Percentiles rank a stretch among this genome's conserved stretches.
Evolutionary conservation across 2,329 filamentous ascomycete species (phyloP).

Genomic region (Magnaporthiopsis incrustans): DNA sequence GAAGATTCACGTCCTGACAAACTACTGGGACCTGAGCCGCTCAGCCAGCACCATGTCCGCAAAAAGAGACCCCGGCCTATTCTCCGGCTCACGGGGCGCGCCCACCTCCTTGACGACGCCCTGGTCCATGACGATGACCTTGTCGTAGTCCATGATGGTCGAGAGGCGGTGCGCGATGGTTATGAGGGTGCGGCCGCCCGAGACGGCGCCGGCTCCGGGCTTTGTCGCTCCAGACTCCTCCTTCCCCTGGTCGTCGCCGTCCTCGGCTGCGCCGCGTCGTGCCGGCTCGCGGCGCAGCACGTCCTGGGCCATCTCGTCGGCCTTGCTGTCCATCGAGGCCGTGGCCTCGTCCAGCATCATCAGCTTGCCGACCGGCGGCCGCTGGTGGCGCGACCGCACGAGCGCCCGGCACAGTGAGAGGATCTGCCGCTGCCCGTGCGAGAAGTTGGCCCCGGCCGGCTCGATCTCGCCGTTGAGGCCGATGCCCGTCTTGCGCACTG

Average conservation of each 20-base stretch:
- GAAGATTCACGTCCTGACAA: too few relatives aligned
- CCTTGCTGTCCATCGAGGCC: slow-evolving; percentile 51
- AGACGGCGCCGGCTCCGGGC: slow-evolving; percentile 8
- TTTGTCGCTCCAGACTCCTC: background rate
- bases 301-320: slow-evolving; percentile 47
- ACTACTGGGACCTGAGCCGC: background rate
- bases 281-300: slow-evolving; percentile 40
- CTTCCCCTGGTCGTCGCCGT: too few relatives aligned
- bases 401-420: slow-evolving; percentile 49
- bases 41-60: slow-evolving; percentile 41
- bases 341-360: slow-evolving; percentile 53
- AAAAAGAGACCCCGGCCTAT: slow-evolving; percentile 33
- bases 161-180: slow-evolving; percentile 50
- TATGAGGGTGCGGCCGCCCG: slow-evolving; percentile 41
- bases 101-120: slow-evolving; percentile 46
- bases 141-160: slow-evolving; percentile 53
- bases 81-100: slow-evolving; percentile 37
- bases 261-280: too few relatives aligned
- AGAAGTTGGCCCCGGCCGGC: slow-evolving; percentile 46
- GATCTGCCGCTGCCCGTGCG: slow-evolving; percentile 50
- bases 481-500: slow-evolving; percentile 14
- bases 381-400: slow-evolving; percentile 26
- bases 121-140: slow-evolving; percentile 47
- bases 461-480: slow-evolving; percentile 39
- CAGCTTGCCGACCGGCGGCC: slow-evolving; percentile 34